Evolutionary conservation across 2,329 filamentous ascomycete species (phyloP), one percentile per base, ranked within the genome.

Genomic region (Cladosporium sp.): DNA sequence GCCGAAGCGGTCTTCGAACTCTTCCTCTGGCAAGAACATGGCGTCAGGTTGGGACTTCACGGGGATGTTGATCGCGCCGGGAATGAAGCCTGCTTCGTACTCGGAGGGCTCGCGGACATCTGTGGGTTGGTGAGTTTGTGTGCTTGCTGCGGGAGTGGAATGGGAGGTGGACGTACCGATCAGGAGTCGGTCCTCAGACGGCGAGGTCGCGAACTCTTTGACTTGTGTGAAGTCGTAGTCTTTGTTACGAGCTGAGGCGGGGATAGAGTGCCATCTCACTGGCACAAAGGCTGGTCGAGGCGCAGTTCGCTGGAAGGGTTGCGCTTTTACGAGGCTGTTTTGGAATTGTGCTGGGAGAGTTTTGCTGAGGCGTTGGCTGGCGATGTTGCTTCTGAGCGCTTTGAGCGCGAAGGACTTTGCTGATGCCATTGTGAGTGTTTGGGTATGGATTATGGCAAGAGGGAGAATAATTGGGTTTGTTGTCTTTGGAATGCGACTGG

Each of bases 1-100:
- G 4, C 92, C 93, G 78, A 92, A 93, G 18, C 89, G 81, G 67
- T 92, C 91, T 75, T 91, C 86, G 75, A 98, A 98, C 69, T 97
- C 93, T 14, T 91, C 90, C 0, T 84, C 82, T 0, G 83, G 76
- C 8, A 97, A 84, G 77, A 93, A 90, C 73, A 96, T 88, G 66
- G 89, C 89, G 77, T 97, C 93, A 0, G 93, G 89, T 49, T 88
- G 84, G 6, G 88, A 89, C 8, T 84, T 86, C 68, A 98, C 84
- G 59, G 95, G 94, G 58, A 99, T 86, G 81, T 94, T 94, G 73
- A 94, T 80, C 0, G 93, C 88, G 54, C 86, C 86, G 0, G 95
- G 95, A 74, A 99, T 97, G 68, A 81, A 85, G 69, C 91, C 91
- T 7, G 81, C 76, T 59, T 78, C 71, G 66, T 90, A 85, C 76